Conservation (phyloP, 768 basidiomycete species). For the Trametes maxima region DNA sequence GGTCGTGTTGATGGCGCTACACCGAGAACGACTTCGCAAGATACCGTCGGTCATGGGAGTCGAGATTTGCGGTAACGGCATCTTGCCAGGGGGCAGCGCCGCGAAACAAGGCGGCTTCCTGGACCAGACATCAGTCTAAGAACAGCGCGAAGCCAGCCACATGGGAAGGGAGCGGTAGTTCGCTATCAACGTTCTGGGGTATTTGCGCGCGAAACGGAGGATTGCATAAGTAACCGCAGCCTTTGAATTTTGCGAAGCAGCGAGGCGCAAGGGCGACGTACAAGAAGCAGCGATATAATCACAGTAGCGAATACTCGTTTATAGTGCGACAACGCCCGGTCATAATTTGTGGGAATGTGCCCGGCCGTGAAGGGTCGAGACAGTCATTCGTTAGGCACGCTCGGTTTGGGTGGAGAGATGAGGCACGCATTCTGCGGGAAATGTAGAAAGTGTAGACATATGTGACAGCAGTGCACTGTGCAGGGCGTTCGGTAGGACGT, state of each 20-base stretch:
- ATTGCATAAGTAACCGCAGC: conserved; percentile 5
- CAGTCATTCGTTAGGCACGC: no score
- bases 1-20: background rate
- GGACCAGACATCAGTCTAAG: background rate
- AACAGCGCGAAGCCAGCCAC: background rate
- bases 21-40: background rate
- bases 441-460: no score
- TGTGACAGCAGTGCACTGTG: background rate
- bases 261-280: background rate
- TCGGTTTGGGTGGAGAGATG: no score
- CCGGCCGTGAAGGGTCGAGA: no score
- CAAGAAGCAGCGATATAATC: no score
- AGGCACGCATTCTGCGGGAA: no score
- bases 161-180: background rate
- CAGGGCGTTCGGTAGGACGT: conserved; percentile 3
- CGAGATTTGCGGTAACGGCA: background rate
- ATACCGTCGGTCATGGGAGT: background rate
- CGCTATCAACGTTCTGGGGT: conserved; percentile 1
- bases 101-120: background rate
- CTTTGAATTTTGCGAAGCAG: background rate
- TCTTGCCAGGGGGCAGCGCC: background rate
- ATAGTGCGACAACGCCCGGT: no score
- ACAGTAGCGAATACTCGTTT: background rate
- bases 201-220: conserved; percentile 2
- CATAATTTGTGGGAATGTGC: no score